Base-by-base conservation (phyloP, 2,329 filamentous ascomycete species). In the Aspergillus glaucus region DNA sequence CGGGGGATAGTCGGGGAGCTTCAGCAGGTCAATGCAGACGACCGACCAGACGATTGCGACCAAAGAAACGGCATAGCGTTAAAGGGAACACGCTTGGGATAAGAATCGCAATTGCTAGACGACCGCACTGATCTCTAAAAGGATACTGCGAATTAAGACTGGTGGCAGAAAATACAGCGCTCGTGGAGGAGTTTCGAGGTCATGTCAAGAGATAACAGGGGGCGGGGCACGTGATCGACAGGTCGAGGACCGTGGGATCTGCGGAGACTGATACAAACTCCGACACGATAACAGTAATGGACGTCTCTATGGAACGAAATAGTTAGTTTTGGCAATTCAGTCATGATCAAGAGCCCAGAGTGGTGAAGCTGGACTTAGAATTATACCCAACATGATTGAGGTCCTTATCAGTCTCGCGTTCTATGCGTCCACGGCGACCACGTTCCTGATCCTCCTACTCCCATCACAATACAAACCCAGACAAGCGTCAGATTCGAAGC, bases 381-480 rank as follows among this genome's bases (percentile, higher is more conserved):
- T 5, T 12, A 12, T 4, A 17, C 4, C 24, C 49, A 52, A 47
- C 53, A 69, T 73, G 60, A 64, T 69, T 48, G 66, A 66, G 34
- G 55, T 56, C 14, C 48, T 69, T 44, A 61, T 69, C 46, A 66
- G 57, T 47, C 50, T 70, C 51, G 64, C 60, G 22, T 69, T 68
- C 46, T 75, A 51, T 57, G 56, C 80, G 40, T 78, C 75, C 14
- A 77, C 72, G 3, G 57, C 71, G 9, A 58, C 81, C 55, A 77
- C 75, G 6, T 52, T 78, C 37, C 60, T 79, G 34, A 71, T 83
- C 22, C 52, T 80, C 45, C 71, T 75, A 6, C 64, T 81, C 12
- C 80, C 80, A 1, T 73, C 74, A 19, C 72, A 74, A 55, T 81
- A 80, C 65, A 66, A 67, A 32, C 66, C 70, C 10, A 70, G 67